Evolutionary conservation across 176 grass and related monocot species (phyloP).

Genomic region (Oryza punctata): DNA sequence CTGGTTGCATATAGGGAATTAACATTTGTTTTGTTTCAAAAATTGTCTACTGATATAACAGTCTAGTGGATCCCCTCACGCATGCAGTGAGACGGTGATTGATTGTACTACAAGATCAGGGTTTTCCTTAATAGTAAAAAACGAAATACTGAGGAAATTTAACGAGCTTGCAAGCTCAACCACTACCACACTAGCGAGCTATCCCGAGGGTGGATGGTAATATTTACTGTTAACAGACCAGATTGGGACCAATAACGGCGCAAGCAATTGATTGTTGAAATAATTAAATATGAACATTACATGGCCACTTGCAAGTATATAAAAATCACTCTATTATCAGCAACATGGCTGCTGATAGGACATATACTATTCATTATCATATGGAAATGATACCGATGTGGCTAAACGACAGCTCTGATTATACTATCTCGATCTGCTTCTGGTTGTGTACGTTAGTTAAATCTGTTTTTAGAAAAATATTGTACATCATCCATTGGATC

Average conservation of each 20-base stretch:
- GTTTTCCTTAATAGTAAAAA: background rate
- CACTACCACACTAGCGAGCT: too few species aligned
- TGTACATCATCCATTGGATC: background rate
- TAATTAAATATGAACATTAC: background rate
- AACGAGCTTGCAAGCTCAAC: background rate
- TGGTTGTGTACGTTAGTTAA: background rate
- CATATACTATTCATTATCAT: background rate
- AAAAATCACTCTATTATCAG: background rate
- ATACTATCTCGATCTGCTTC: background rate
- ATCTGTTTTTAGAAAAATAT: background rate
- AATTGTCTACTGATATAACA: background rate
- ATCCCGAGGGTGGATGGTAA: too few species aligned
- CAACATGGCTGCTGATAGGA: background rate
- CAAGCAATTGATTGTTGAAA: background rate
- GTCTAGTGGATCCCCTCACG: background rate
- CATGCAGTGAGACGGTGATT: too few species aligned
- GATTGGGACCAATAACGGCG: background rate
- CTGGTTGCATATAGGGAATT: background rate
- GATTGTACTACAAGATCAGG: background rate
- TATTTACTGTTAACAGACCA: background rate
- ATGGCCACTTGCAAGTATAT: background rate
- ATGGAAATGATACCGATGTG: background rate
- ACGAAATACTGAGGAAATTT: background rate
- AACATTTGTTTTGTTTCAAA: background rate
- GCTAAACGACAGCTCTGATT: background rate